These are phyloP conservation scores for Drechslerella dactyloides DNA, from an alignment of 2,329 filamentous ascomycete species.

Conservation along the genomic window DNA sequence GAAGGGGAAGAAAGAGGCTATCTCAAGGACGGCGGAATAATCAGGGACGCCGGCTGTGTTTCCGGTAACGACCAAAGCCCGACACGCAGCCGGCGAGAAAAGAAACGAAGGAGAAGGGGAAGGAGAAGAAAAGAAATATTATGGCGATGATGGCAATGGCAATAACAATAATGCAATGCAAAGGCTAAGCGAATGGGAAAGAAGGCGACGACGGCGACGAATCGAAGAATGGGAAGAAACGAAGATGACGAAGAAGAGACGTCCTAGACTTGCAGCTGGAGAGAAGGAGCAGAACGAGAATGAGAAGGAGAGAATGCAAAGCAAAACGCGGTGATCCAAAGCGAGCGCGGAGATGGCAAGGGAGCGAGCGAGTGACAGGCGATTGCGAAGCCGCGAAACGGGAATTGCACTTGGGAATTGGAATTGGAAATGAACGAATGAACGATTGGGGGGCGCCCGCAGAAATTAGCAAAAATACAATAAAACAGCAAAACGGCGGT, in stretches of 20 bases:
- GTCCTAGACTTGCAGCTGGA: background rate
- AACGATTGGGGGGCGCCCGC: background rate
- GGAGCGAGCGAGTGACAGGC: background rate
- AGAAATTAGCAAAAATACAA: slow-evolving; percentile 2
- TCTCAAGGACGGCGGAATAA: background rate
- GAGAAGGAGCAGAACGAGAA: background rate
- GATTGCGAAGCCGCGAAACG: background rate
- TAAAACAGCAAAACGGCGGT: background rate
- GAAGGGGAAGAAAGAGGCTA: background rate
- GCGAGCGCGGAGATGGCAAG: too few species aligned
- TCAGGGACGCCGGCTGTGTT: slow-evolving; percentile 2
- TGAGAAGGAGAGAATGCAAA: slow-evolving; percentile 6
- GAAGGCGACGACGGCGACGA: background rate
- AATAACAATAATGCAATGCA: too few species aligned
- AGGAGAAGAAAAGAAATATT: slow-evolving; percentile 1
- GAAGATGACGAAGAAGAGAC: background rate
- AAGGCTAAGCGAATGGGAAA: background rate
- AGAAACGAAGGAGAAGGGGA: slow-evolving; percentile 5
- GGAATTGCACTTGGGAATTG: background rate
- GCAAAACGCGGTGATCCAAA: background rate
- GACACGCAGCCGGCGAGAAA: slow-evolving; percentile 4
- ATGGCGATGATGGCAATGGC: background rate
- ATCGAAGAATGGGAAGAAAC: background rate
- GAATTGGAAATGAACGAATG: background rate
- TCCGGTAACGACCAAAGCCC: slow-evolving; percentile 2